Conservation (phyloP, 371 early-diverging fungal genomes). For the Mortierella sp. region DNA sequence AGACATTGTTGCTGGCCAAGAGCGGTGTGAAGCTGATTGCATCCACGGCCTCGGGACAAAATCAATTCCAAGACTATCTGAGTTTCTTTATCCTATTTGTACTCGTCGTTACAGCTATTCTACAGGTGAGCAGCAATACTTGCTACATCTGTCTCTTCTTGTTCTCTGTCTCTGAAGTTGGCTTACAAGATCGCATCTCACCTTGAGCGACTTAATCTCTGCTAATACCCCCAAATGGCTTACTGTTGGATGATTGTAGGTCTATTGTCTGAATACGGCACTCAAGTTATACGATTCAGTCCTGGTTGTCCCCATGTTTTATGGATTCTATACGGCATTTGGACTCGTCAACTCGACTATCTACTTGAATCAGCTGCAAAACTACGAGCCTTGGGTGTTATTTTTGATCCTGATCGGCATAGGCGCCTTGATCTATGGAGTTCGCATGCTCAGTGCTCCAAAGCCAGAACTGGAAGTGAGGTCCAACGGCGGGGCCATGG, state of each 20-base stretch:
- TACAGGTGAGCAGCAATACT: too few relatives aligned
- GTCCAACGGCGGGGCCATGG: too few relatives aligned
- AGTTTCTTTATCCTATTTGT: constrained; percentile 70
- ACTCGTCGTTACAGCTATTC: constrained; percentile 69
- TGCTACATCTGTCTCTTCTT: constrained; percentile 4
- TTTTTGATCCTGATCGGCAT: constrained; percentile 70
- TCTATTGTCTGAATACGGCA: constrained; percentile 76
- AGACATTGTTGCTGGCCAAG: constrained; percentile 74
- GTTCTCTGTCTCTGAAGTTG: not conserved
- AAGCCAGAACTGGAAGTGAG: constrained; percentile 59
- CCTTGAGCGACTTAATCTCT: too few relatives aligned
- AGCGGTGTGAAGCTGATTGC: constrained; percentile 73
- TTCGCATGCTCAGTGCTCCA: constrained; percentile 63
- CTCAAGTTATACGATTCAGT: constrained; percentile 73
- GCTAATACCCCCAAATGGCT: too few relatives aligned
- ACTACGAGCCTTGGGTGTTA: constrained; percentile 71
- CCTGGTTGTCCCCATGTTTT: constrained; percentile 76
- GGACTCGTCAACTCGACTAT: constrained; percentile 75
- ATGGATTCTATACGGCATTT: constrained; percentile 74
- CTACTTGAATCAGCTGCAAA: constrained; percentile 67
- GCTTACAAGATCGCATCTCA: too few relatives aligned
- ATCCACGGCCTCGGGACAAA: constrained; percentile 61
- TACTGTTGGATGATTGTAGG: constrained; percentile 58
- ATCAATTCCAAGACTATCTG: constrained; percentile 71
- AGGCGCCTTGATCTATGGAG: constrained; percentile 65